Percentiles rank a stretch among this genome's conserved stretches.
phyloP scores from a whole-genome alignment of 2,329 filamentous ascomycete genomes.

The Botrytis cinerea region DNA sequence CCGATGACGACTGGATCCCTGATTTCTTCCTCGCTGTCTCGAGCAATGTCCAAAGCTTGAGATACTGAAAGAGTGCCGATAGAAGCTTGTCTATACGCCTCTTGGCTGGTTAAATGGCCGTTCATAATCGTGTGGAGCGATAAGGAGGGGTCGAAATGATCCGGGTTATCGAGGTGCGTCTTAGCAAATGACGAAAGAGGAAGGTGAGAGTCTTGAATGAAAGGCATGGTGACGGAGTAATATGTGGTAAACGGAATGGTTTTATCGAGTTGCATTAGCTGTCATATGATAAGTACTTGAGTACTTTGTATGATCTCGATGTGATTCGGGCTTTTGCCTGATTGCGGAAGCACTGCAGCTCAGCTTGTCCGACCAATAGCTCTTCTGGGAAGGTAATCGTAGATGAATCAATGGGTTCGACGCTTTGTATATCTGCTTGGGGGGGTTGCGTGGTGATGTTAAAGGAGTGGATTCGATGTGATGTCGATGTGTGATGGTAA shows the following conservation, averaged over 20 bases:
- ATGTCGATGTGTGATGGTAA: constrained; percentile 5
- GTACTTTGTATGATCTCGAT: constrained; percentile 2
- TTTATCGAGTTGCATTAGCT: constrained; percentile 9
- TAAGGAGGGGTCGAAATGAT: constrained; percentile 25
- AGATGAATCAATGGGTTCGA: constrained; percentile 5
- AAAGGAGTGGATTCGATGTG: constrained; percentile 7
- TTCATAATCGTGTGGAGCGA: constrained; percentile 31
- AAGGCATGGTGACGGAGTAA: constrained; percentile 29
- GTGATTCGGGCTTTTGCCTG: constrained; percentile 6
- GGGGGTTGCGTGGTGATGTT: not conserved
- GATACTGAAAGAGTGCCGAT: constrained; percentile 47
- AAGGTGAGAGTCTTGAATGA: constrained; percentile 31
- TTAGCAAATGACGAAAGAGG: constrained; percentile 29
- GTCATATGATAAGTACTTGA: constrained; percentile 7
- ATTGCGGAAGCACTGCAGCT: not conserved
- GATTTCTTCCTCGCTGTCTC: constrained; percentile 68
- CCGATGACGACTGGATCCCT: constrained; percentile 62
- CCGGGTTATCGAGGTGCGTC: constrained; percentile 24
- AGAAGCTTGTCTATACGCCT: constrained; percentile 26
- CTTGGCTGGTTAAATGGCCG: constrained; percentile 26
- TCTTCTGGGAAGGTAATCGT: constrained; percentile 10
- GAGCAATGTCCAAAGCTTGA: constrained; percentile 72
- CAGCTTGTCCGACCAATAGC: constrained; percentile 12
- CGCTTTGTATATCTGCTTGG: constrained; percentile 6
- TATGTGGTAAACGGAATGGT: constrained; percentile 1